phyloP scores from a whole-genome alignment of 805 yeast genomes.

The Candida gorgasii region DNA sequence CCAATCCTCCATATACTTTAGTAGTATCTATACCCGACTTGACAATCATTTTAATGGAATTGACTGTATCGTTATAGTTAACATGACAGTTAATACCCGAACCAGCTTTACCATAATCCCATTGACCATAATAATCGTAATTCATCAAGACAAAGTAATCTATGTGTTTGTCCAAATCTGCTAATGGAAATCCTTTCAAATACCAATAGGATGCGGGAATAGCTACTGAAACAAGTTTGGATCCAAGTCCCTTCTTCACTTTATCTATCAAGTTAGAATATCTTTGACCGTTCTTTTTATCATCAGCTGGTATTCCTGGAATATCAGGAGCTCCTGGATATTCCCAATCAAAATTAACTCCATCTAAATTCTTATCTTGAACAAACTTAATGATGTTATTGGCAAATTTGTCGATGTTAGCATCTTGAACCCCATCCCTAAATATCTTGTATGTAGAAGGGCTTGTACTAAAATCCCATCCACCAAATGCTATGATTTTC shows the following conservation, averaged over 20 bases:
- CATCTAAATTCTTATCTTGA: constrained; percentile 17
- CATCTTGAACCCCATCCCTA: constrained; percentile 13
- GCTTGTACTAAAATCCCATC: constrained; percentile 19
- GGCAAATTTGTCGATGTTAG: constrained; percentile 17
- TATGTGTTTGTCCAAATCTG: constrained; percentile 17
- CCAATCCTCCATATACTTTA: constrained; percentile 22
- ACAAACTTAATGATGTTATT: constrained; percentile 16
- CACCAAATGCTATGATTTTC: constrained; percentile 21
- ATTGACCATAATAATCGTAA: constrained; percentile 19
- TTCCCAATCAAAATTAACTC: constrained; percentile 25
- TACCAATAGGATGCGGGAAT: constrained; percentile 20
- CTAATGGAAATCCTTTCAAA: constrained; percentile 19
- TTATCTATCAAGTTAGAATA: constrained; percentile 16
- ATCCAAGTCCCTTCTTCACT: constrained; percentile 14
- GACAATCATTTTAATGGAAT: constrained; percentile 16
- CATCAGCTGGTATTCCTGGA: constrained; percentile 17
- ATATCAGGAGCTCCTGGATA: constrained; percentile 18
- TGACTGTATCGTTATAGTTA: constrained; percentile 12
- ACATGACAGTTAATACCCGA: constrained; percentile 18
- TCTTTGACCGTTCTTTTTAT: constrained; percentile 14
- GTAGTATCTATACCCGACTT: constrained; percentile 21
- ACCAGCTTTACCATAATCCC: constrained; percentile 11
- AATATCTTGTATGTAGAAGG: constrained; percentile 16
- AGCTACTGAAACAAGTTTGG: constrained; percentile 19
- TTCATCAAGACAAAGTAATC: constrained; percentile 21